Base-by-base conservation (phyloP, 2,329 filamentous ascomycete species). In the Arachnopeziza araneosa region DNA sequence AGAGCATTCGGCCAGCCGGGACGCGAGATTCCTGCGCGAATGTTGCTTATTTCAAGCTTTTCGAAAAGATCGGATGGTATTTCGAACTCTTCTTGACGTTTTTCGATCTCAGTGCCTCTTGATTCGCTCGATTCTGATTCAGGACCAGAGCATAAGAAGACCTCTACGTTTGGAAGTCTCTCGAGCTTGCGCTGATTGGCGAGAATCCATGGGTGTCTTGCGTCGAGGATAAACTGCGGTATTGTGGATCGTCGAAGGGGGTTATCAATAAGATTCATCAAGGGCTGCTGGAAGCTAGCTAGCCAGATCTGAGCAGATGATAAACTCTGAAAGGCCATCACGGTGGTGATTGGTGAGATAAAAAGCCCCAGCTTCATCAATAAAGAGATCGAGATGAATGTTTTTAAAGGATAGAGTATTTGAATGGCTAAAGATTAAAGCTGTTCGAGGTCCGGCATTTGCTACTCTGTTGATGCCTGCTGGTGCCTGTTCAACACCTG, bases 1-100 rank as follows among this genome's bases (percentile, higher is more conserved):
- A 57, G 50, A 19, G 58, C 58, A 30, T 60, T 60, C 22, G 58
- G 54, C 58, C 58, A 60, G 19, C 58, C 58, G 3, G 58, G 58
- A 52, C 55, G 58, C 21, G 51, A 54, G n/a, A 32, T n/a, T 24
- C n/a, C 50, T 49, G 17, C 26, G 23, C 50, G 55, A 26, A 50
- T 54, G n/a, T 60, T 60, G 50, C 54, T 21, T 5, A 60, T 53
- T 24, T 49, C 22, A 23, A 30, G 26, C 5, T 30, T 30, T 4
- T 30, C 26, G 26, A 30, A 30, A 4, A 30, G 26, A 30, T 30
- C 26, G 9, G 26, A 9, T 9, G 26, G 26, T 30, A 30, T 30
- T 30, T 30, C 26, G 26, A 30, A 9, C 26, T 30, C 9, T 30
- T 4, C 26, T 30, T 5, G 5, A 4, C 5, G 26, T 30, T 4